Base-by-base conservation (phyloP, 2,329 filamentous ascomycete genomes). In the Colletotrichum spinosum region DNA sequence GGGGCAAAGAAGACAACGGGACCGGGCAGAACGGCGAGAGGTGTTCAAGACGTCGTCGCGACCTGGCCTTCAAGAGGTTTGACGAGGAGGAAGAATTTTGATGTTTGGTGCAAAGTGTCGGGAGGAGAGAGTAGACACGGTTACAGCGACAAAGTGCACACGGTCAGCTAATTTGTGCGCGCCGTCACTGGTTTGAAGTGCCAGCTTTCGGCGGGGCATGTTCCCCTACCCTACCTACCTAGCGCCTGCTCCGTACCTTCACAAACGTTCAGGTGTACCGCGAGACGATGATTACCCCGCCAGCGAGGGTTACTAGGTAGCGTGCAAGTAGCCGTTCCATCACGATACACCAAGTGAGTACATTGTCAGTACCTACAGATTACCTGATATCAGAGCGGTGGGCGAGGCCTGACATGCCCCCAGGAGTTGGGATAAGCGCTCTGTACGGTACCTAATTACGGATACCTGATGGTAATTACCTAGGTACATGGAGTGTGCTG, bases 81-180 rank as follows among this genome's bases (percentile, higher is more conserved):
- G 48, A 56, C 37, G 48, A 46, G n/a, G 51, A 33, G 13, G 42
- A 49, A 56, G 54, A 35, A 46, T 61, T 66, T 65, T 61, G 63
- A 48, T 62, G 52, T 56, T 60, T 53, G 35, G 42, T 65, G 51
- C 46, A 9, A 65, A 48, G 51, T 52, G 62, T 52, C 41, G 38
- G 25, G 25, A 25, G 25, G 25, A 25, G 52, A 66, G 53, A 57
- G 33, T 52, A 51, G 48, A 49, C 52, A 62, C 57, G 46, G 51
- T 49, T 50, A 44, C 60, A 54, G 59, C 65, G 39, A 45, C 55
- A 61, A 65, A 65, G 55, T 65, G 51, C 60, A 53, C 48, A 15
- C 58, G 56, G 68, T 69, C 67, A 69, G 66, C 67, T 53, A 65
- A 69, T 67, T 68, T 68, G 65, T 61, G 68, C 52, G 55, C 48